Evolutionary conservation across 345 rosid species (phyloP), one percentile per base, ranked within the genome.

Genomic region (Cardiospermum halicacabum): DNA sequence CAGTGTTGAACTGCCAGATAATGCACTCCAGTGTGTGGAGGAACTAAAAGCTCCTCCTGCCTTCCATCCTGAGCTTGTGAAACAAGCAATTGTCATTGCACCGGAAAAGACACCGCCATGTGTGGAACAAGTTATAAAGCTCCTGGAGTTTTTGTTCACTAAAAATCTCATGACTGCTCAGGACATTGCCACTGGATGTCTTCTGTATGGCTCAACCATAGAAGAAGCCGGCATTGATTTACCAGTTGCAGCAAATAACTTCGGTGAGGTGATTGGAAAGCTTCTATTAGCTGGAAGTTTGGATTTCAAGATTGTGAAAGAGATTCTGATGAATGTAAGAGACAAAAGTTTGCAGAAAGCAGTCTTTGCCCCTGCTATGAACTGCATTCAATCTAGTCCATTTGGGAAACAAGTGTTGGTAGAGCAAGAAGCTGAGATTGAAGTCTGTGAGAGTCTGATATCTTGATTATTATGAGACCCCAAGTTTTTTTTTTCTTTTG

Each of bases 201-300:
- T 88, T 71, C 81, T 81, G 4, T 93, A 84, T 34, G 90, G 88
- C 18, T 77, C 87, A 1, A 69, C 73, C 85, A 60, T 93, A 60
- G 96, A 93, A 73, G 96, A 93, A 58, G 60, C 88, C 22, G 96
- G 80, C 15, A 88, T 93, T 25, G 98, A 93, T 70, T 71, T 85
- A 25, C 98, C 97, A 0, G 88, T 73, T 63, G 98, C 97, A 1
- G 96, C 92, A 3, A 68, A 68, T 63, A 78, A 80, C 70, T 93
- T 88, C 67, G 96, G 96, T 30, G 88, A 85, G 70, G 77, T 90
- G 28, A 54, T 91, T 1, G 97, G 96, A 59, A 76, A 75, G 62
- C 75, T 94, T 26, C 67, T 88, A 49, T 56, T 80, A 78, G 78
- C 75, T 0, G 75, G 78, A 15, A 82, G 73, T 11, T 69, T 80